Base-by-base conservation (phyloP, 2,329 filamentous ascomycete species). In the Talaromyces sp. region DNA sequence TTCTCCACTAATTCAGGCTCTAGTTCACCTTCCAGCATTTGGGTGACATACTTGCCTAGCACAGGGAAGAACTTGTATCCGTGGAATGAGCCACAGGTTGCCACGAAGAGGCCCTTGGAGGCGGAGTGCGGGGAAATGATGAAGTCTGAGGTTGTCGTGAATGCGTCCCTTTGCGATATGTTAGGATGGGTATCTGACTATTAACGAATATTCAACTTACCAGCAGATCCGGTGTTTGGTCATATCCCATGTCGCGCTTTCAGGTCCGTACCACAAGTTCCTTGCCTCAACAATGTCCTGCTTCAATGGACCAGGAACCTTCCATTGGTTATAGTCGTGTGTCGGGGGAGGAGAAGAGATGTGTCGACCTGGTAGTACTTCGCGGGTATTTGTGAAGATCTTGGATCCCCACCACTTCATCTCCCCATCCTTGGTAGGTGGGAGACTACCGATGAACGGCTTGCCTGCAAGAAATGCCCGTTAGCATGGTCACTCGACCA, bases 161-260 rank as follows among this genome's bases (percentile, higher is more conserved):
- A 82, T 9, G 84, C 85, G 57, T 88, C 86, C 86, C 85, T 87
- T 49, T 4, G 37, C n/a, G n/a, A 6, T 32, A 4, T 48, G 49
- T 56, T 48, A 58, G 30, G 42, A 51, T 16, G 24, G 37, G 39
- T 41, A 11, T 13, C 3, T 14, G 16, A 11, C 6, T 14, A 20
- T 41, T 45, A 27, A 14, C 24, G 42, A 27, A 30, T 37, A 17
- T 19, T 14, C 4, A 19, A 72, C 80, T 68, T 68, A 87, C 85
- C 86, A 88, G 78, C 85, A 88, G 53, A 88, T 83, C 5, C 86
- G 79, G 63, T 86, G 80, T 63, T 86, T 82, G 51, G 80, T 80
- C 69, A 85, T 79, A 56, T 82, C 79, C 83, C 82, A 86, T 39
- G 71, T 65, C 11, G 75, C 77, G 29, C 80, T 79, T 17, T 80